Evolutionary conservation across 768 basidiomycete species (phyloP).

Genomic region (Tulasnella sp.): DNA sequence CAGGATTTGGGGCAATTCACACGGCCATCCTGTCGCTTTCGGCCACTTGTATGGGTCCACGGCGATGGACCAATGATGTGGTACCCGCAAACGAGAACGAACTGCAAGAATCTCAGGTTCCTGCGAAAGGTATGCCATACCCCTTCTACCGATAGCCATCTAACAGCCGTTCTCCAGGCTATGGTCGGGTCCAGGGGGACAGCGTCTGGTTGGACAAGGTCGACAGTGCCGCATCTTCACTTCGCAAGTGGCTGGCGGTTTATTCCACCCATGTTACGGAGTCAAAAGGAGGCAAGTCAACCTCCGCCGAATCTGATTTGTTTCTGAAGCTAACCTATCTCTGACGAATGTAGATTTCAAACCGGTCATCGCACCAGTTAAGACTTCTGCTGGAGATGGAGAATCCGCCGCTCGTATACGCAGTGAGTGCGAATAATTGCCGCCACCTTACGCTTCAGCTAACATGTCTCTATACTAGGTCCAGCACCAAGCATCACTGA

Average conservation of each 20-base stretch:
- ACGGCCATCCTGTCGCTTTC: conserved; percentile 64
- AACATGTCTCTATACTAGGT: conserved; percentile 30
- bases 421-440: not conserved
- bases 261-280: conserved; percentile 21
- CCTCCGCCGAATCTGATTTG: not conserved
- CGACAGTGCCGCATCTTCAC: conserved; percentile 17
- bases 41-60: conserved; percentile 52
- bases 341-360: conserved; percentile 33
- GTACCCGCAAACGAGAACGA: conserved; percentile 59
- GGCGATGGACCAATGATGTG: conserved; percentile 46
- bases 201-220: conserved; percentile 18
- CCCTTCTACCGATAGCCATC: not conserved
- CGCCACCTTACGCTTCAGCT: not conserved
- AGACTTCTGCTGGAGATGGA: conserved; percentile 44
- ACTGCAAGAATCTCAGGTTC: conserved; percentile 39
- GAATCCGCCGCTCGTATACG: conserved; percentile 35
- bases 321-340: not conserved
- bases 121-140: conserved; percentile 40
- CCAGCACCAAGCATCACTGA: conserved; percentile 69
- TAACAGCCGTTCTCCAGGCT: conserved; percentile 7
- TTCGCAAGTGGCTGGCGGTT: conserved; percentile 19
- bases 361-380: conserved; percentile 56
- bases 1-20: conserved; percentile 81
- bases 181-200: conserved; percentile 6
- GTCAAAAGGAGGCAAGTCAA: conserved; percentile 1